Base-by-base conservation (phyloP, 345 rosid species). In the Ceriops tagal region DNA sequence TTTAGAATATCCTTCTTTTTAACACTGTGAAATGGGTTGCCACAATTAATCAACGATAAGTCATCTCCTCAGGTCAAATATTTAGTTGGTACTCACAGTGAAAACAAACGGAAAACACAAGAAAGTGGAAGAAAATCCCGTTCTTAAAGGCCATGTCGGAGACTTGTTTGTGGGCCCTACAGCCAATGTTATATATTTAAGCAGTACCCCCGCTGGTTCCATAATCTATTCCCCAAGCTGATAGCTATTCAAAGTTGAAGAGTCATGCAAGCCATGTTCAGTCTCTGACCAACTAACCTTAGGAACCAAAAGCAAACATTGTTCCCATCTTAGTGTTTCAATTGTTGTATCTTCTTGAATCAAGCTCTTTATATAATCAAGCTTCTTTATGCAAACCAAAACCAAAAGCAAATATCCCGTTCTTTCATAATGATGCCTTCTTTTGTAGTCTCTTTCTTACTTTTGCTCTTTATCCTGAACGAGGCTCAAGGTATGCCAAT, bases 391-490 rank as follows among this genome's bases (percentile, higher is more conserved):
- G n/a, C n/a, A n/a, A n/a, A n/a, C n/a, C n/a, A n/a, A n/a, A n/a
- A n/a, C n/a, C n/a, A n/a, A n/a, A n/a, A n/a, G n/a, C n/a, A n/a
- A n/a, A n/a, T n/a, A n/a, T n/a, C n/a, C n/a, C n/a, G n/a, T n/a
- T n/a, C n/a, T 57, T 32, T 46, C 49, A n/a, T 39, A 39, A 71
- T 72, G 75, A 72, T 37, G 58, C 60, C 62, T 39, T 55, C 65
- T 65, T 58, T 32, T 21, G 27, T 58, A 1, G 59, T 58, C 31
- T 57, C 49, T 65, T 58, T 72, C 58, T 35, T 72, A 7, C 30
- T 72, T 46, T 47, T 57, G 27, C 26, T 43, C 9, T 19, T 65
- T 49, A 43, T 72, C 32, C 64, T 64, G 22, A 59, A 65, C 2
- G 49, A 21, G 8, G 56, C 37, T 24, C 43, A 72, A 65, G 75